Conservation (phyloP, 192 early-diverging fungal species). For the Rhizophagus sp. region DNA sequence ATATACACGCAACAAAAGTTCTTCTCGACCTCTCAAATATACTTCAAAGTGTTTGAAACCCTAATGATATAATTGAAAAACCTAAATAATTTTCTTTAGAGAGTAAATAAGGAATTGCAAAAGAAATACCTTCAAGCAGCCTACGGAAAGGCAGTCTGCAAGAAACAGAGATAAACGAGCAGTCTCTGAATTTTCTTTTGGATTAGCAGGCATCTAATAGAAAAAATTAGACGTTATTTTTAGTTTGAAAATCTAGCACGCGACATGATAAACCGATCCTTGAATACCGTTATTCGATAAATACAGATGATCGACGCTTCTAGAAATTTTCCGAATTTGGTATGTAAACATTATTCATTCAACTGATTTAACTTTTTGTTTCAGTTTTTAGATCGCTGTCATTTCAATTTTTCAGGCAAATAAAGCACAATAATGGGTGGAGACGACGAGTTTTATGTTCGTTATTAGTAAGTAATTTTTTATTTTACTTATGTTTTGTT, state of each 20-base stretch:
- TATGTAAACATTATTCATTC: no score
- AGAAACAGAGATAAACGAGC: slow-evolving; percentile 62
- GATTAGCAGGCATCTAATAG: background rate
- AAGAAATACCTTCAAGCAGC: slow-evolving; percentile 54
- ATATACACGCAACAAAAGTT: slow-evolving; percentile 64
- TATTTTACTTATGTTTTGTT: background rate
- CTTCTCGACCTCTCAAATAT: slow-evolving; percentile 68
- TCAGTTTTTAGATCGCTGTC: no score
- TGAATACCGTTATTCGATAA: no score
- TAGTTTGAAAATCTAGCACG: no score
- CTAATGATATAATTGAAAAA: slow-evolving; percentile 33
- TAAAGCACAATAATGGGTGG: slow-evolving; percentile 31
- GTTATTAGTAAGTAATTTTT: slow-evolving; percentile 45
- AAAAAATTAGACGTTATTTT: no score
- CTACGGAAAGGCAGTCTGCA: slow-evolving; percentile 66
- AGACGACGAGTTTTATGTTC: slow-evolving; percentile 50
- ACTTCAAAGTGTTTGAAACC: slow-evolving; percentile 69
- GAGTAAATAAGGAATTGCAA: background rate
- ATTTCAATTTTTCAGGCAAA: background rate
- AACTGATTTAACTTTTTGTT: no score
- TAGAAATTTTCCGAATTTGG: no score
- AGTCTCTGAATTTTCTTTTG: slow-evolving; percentile 37
- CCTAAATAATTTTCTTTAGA: background rate
- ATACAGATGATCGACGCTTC: no score
- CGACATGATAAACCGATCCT: no score